Conservation (phyloP, 2,329 filamentous ascomycete genomes). For the Hymenoscyphus scutula region DNA sequence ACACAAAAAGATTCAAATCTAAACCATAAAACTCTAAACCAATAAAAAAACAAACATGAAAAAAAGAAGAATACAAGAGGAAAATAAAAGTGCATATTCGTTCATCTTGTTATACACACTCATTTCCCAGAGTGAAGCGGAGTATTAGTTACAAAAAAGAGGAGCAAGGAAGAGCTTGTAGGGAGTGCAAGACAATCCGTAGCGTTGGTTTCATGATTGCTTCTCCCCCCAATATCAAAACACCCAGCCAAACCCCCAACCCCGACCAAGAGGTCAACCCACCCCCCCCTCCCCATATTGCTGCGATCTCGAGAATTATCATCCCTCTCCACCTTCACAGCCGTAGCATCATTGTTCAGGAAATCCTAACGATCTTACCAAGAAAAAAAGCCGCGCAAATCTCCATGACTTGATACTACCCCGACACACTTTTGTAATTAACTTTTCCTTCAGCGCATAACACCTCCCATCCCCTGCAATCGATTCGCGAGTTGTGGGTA, state of each 20-base stretch:
- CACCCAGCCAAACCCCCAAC: constrained; percentile 3
- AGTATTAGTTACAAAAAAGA: constrained; percentile 35
- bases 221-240: neutral
- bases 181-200: neutral
- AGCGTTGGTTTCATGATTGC: too few species aligned
- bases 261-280: neutral
- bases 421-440: neutral
- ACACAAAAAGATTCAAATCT: neutral
- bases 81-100: constrained; percentile 1
- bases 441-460: constrained; percentile 29
- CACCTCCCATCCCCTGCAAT: constrained; percentile 56
- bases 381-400: neutral
- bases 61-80: neutral
- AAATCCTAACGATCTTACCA: neutral
- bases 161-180: too few species aligned
- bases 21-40: neutral
- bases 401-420: neutral
- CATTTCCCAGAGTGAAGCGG: constrained; percentile 31
- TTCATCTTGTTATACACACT: constrained; percentile 33
- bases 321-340: neutral
- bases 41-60: neutral
- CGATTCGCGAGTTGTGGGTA: constrained; percentile 77
- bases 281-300: neutral
- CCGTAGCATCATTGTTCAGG: neutral
- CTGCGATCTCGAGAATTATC: neutral